Conservation (phyloP, 352 stramenopile genomes). For the Phytophthora tubulina region DNA sequence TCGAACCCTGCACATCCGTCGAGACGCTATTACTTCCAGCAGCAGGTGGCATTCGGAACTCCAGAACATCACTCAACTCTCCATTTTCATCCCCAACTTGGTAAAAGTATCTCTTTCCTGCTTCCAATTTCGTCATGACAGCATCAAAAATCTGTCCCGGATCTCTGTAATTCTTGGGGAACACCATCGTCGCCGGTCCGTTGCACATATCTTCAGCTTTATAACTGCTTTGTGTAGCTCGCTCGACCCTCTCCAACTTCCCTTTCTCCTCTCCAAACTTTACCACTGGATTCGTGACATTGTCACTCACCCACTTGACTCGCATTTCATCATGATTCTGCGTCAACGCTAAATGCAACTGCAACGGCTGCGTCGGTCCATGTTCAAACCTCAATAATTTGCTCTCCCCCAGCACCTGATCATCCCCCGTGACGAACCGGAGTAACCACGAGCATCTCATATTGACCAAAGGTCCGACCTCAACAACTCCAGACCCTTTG, state of each 20-base stretch:
- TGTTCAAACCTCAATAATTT: constrained; percentile 44
- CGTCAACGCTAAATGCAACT: constrained; percentile 53
- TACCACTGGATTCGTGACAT: constrained; percentile 51
- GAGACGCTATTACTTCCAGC: constrained; percentile 30
- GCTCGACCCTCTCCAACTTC: constrained; percentile 18
- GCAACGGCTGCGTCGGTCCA: constrained; percentile 53
- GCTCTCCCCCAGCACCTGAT: constrained; percentile 42
- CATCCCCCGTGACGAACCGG: constrained; percentile 44
- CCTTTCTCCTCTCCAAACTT: constrained; percentile 41
- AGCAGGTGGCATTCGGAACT: constrained; percentile 44
- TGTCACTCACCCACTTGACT: constrained; percentile 62
- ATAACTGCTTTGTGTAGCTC: constrained; percentile 44
- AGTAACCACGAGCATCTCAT: constrained; percentile 60
- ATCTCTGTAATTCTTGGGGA: constrained; percentile 37
- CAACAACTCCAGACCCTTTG: constrained; percentile 34
- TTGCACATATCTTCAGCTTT: constrained; percentile 45
- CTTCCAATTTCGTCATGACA: constrained; percentile 47
- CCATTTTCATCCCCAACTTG: constrained; percentile 42
- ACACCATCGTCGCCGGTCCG: constrained; percentile 29
- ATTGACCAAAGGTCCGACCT: constrained; percentile 55
- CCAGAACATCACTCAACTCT: constrained; percentile 38
- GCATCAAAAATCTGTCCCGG: constrained; percentile 56
- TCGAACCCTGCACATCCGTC: constrained; percentile 30
- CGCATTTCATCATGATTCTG: constrained; percentile 51
- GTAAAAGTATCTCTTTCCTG: constrained; percentile 50